Base-by-base conservation (phyloP, 108 stramenopile species). In the Chaetoceros muelleri region DNA sequence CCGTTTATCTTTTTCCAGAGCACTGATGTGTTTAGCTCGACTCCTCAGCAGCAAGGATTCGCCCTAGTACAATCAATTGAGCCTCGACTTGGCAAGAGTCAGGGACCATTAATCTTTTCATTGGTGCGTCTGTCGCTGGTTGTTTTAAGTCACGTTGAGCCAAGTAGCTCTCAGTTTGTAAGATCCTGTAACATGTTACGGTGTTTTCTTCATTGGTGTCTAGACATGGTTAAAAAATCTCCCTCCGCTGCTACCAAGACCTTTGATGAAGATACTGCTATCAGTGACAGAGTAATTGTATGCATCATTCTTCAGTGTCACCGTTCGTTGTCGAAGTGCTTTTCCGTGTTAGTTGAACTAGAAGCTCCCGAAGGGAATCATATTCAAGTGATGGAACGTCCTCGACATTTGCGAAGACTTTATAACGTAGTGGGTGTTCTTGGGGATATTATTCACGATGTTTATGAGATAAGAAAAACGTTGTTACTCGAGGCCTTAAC, bases 1-100 rank as follows among this genome's bases (percentile, higher is more conserved):
- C 81, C 84, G 18, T 92, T 87, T 53, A 84, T 92, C 44, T 92
- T 92, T 53, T 85, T 85, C 0, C 84, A 90, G 13, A 77, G 78
- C 31, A 57, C 84, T 8, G 88, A 90, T 58, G 61, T 71, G 31
- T 48, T 70, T 10, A 64, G 62, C n/a, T 69, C 75, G 28, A 56
- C 74, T 19, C 80, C 82, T 20, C 82, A 90, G 66, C 72, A 85
- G n/a, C 82, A 87, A 57, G 82, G 84, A 0, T 70, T 87, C 44
- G 70, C 84, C 3, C 59, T 92, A 24, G 85, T 92, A 21, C 67
- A 82, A 48, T 81, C 70, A 52, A 78, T 72, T 1, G 90, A 92
- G 49, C 67, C 83, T 21, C 58, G 84, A 44, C 55, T 87, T 47
- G 90, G 90, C n/a, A 52, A 70, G 47, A 55, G 82, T 44, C 90